Conservation (phyloP, 805 yeast species). For the Candida lessepsii region DNA sequence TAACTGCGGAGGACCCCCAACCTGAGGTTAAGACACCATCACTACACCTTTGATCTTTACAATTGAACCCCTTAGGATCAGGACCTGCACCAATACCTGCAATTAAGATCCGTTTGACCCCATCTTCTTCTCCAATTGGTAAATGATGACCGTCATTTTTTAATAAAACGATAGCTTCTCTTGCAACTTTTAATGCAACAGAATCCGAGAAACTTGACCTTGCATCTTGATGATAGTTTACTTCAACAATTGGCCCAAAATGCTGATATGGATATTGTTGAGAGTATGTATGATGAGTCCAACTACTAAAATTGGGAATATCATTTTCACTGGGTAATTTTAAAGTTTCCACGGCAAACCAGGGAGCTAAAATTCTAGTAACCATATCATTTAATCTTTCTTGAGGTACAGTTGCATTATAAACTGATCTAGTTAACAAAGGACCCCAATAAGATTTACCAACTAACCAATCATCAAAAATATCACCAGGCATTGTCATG, state of each 20-base stretch:
- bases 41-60: conserved; percentile 51
- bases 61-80: conserved; percentile 51
- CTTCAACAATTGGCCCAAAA: conserved; percentile 51
- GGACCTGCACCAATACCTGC: conserved; percentile 56
- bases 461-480: conserved; percentile 50
- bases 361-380: conserved; percentile 56
- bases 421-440: conserved; percentile 51
- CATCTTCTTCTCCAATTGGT: conserved; percentile 49
- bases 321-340: conserved; percentile 41
- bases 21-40: conserved; percentile 58
- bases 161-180: conserved; percentile 55
- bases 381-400: conserved; percentile 62
- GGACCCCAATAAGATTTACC: conserved; percentile 61
- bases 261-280: conserved; percentile 53
- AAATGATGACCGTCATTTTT: conserved; percentile 51
- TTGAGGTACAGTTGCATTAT: conserved; percentile 54
- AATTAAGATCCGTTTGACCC: conserved; percentile 40
- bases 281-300: conserved; percentile 57
- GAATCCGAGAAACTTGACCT: conserved; percentile 47
- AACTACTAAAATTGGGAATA: conserved; percentile 54
- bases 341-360: conserved; percentile 43
- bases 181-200: conserved; percentile 52
- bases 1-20: conserved; percentile 65
- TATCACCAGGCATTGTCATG: conserved; percentile 65
- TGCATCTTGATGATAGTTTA: conserved; percentile 56